Percentiles rank a stretch among this genome's conserved stretches.
phyloP scores from a whole-genome alignment of 2,329 filamentous ascomycete species.

The Penicillium thymicola region DNA sequence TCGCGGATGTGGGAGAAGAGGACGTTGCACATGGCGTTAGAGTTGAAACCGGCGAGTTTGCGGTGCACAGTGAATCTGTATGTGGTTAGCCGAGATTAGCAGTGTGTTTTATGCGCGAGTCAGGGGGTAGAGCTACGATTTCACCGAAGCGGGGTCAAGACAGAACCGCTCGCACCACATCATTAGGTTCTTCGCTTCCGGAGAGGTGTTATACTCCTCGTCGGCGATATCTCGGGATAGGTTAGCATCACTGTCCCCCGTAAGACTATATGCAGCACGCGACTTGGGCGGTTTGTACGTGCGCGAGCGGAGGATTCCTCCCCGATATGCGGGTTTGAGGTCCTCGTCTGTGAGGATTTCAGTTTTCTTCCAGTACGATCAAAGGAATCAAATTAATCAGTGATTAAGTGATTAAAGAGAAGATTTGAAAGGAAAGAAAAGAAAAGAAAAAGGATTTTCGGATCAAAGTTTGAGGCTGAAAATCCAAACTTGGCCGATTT shows the following conservation, averaged over 20 bases:
- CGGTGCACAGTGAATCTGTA: conserved; percentile 33
- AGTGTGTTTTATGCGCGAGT: neutral
- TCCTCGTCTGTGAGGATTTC: conserved; percentile 17
- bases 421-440: neutral
- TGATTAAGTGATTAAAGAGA: neutral
- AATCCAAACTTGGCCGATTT: neutral
- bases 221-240: conserved; percentile 2
- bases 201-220: neutral
- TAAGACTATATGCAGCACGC: neutral
- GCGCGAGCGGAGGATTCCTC: conserved; percentile 17
- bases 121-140: conserved; percentile 29
- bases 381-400: neutral
- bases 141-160: conserved; percentile 33
- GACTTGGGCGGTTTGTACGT: conserved; percentile 14
- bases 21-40: conserved; percentile 23
- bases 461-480: neutral
- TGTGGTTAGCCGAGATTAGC: neutral
- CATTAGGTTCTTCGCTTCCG: neutral
- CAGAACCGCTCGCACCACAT: conserved; percentile 40
- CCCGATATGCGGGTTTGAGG: conserved; percentile 12
- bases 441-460: neutral
- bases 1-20: conserved; percentile 38
- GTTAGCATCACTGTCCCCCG: conserved; percentile 16
- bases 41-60: conserved; percentile 30
- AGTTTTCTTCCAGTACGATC: conserved; percentile 8